Conservation (phyloP, 495 filamentous ascomycete genomes). For the Xylaria curta region DNA sequence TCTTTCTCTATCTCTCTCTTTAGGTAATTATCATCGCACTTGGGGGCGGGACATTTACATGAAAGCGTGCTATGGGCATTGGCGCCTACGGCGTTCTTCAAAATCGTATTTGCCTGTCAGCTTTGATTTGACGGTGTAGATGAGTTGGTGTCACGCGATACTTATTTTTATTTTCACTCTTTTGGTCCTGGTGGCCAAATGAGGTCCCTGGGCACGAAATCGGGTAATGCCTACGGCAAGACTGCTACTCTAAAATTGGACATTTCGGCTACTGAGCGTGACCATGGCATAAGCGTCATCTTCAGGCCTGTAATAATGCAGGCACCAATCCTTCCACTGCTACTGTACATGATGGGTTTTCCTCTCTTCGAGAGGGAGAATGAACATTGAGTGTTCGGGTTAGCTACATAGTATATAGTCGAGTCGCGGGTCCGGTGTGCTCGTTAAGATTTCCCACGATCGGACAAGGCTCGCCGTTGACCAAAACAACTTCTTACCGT, state of each 20-base stretch:
- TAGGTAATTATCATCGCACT: not conserved
- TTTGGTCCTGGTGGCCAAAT: slow-evolving; percentile 2
- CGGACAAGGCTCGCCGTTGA: slow-evolving; percentile 27
- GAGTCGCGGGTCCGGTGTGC: not conserved
- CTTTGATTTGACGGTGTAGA: slow-evolving; percentile 25
- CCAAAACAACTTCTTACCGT: slow-evolving; percentile 12
- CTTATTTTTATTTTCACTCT: slow-evolving; percentile 25
- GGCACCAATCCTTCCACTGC: slow-evolving; percentile 12
- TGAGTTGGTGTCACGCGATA: slow-evolving; percentile 21
- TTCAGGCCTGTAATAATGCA: slow-evolving; percentile 10
- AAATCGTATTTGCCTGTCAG: slow-evolving; percentile 18
- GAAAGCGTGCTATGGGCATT: not conserved
- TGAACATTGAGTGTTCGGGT: not conserved
- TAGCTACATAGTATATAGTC: slow-evolving; percentile 4
- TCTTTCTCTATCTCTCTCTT: not conserved
- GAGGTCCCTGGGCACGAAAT: slow-evolving; percentile 13
- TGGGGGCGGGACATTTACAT: not conserved
- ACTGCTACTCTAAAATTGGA: slow-evolving; percentile 25
- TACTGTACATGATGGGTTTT: slow-evolving; percentile 3
- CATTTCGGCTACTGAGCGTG: slow-evolving; percentile 15
- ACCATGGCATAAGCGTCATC: slow-evolving; percentile 21
- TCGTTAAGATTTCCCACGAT: slow-evolving; percentile 36
- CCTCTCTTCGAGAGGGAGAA: not conserved
- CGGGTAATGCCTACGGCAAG: slow-evolving; percentile 7
- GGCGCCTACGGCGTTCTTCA: slow-evolving; percentile 14